Base-by-base conservation (phyloP, 331 rosid species). In the Pyrus hybrid region DNA sequence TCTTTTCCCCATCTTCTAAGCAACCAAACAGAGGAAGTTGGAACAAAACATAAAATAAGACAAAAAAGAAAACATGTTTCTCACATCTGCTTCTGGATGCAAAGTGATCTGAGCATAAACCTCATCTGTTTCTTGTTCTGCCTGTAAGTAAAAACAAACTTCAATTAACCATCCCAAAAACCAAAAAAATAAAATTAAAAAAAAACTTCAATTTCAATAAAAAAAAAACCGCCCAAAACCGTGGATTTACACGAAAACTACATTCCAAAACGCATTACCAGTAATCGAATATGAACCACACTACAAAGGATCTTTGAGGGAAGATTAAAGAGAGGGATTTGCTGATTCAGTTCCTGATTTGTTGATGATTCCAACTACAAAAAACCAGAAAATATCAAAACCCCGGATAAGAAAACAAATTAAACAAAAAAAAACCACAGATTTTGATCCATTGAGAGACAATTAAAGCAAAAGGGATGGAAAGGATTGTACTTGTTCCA, bases 81-180 rank as follows among this genome's bases (percentile, higher is more conserved):
- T 83, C 83, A 90, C 98, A 84, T 91, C 88, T 63, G 77, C 71
- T 86, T 86, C 93, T 37, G 98, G 98, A 60, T 84, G 84, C 84
- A 93, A 81, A 62, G 97, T 88, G 75, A 91, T 83, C 45, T 89
- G 92, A 73, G 98, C 97, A 73, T 93, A 93, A 74, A 89, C 94
- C 81, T 93, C 98, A 73, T 91, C 98, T 8, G 93, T 86, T 68
- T 93, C 98, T 86, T 77, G 85, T 71, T 91, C 98, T 26, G 96
- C 96, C 98, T 93, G 82, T 49, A 29, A 67, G 26, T 77, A 20
- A 3, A 12, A 67, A 57, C 69, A 37, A 10, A 37, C 43, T 9
- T 37, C 43, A 37, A 37, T 37, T 9, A 37, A 37, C 3, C 43
- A 37, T 37, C 3, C 43, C 13, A 37, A 37, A 37, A 37, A 37